Base-by-base conservation (phyloP, 805 yeast species). In the Wickerhamiella parazyma region DNA sequence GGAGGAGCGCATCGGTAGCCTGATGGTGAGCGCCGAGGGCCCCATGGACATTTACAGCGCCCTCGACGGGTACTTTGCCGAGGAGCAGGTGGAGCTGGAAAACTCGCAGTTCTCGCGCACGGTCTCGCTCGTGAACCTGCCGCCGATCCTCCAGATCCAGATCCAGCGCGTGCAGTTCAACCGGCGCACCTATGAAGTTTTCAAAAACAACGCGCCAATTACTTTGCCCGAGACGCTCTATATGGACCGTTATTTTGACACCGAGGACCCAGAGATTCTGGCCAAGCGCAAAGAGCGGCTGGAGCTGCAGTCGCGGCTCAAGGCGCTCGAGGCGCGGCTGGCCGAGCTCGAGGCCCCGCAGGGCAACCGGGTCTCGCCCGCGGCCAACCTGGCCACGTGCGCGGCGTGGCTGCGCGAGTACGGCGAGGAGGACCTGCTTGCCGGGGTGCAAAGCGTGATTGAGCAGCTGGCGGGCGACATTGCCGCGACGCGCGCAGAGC, bases 81-180 rank as follows among this genome's bases (percentile, higher is more conserved):
- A 79, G 43, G 95, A 84, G 51, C 58, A 73, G 16, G 69, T 86
- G 10, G 71, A 68, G 1, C 63, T 84, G 51, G 75, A 68, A 34
- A 80, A 78, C 48, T 94, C 86, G 1, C 68, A 70, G 20, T 89
- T 81, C 4, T 75, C 77, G 51, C 74, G 93, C 57, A 72, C 81
- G 0, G 71, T 87, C 38, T 74, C 87, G 0, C 72, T 89, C 3
- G 69, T 74, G 8, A 70, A 75, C 45, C 63, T 85, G 17, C 98
- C 98, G 0, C 76, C 78, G 5, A 73, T 91, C 41, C 61, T 91
- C 39, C 98, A 91, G 58, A 74, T 91, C 39, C 98, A 91, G 57
- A 82, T 91, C 6, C 97, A 87, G 62, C 70, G 98, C 56, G 97
- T 91, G 1, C 83, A 84, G 58, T 91, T 79, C 59, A 95, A 91